phyloP scores from a whole-genome alignment of 1,284 basidiomycete species.

The Boletus albobrunnescens region DNA sequence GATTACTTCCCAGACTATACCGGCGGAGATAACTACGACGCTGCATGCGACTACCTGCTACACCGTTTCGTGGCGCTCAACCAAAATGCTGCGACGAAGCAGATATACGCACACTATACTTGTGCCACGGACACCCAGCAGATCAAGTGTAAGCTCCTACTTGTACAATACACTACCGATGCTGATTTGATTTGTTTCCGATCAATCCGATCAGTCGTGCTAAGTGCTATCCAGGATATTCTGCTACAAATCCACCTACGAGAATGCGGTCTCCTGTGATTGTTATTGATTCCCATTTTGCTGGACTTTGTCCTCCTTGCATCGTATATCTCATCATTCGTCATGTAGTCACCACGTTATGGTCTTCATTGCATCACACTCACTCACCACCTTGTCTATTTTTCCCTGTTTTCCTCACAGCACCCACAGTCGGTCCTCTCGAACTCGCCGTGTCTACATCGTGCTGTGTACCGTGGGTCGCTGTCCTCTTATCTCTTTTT shows the following conservation, averaged over 20 bases:
- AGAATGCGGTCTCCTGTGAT: conserved; percentile 78
- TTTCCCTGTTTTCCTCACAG: conserved; percentile 4
- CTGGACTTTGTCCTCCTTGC: conserved; percentile 12
- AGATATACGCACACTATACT: conserved; percentile 87
- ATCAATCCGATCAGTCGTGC: conserved; percentile 61
- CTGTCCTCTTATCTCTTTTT: conserved; percentile 4
- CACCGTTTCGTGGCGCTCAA: conserved; percentile 86
- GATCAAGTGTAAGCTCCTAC: conserved; percentile 66
- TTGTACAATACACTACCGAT: background rate
- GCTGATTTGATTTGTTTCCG: conserved; percentile 8
- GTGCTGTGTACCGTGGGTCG: conserved; percentile 5
- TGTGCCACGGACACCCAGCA: conserved; percentile 88
- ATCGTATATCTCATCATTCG: conserved; percentile 27
- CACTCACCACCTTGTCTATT: conserved; percentile 25
- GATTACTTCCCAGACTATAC: conserved; percentile 87
- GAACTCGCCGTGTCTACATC: background rate
- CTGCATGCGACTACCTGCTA: conserved; percentile 81
- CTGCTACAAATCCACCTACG: conserved; percentile 79
- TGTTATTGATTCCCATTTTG: background rate
- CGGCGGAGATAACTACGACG: conserved; percentile 82
- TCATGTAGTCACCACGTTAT: conserved; percentile 24
- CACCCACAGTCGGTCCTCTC: background rate
- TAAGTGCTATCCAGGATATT: conserved; percentile 80
- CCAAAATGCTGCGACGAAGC: conserved; percentile 82
- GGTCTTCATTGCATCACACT: conserved; percentile 23